Percentiles rank a stretch among this genome's conserved stretches.
Evolutionary conservation across 179 eudicot genomes (phyloP).

Genomic region (Corrigiola litoralis): DNA sequence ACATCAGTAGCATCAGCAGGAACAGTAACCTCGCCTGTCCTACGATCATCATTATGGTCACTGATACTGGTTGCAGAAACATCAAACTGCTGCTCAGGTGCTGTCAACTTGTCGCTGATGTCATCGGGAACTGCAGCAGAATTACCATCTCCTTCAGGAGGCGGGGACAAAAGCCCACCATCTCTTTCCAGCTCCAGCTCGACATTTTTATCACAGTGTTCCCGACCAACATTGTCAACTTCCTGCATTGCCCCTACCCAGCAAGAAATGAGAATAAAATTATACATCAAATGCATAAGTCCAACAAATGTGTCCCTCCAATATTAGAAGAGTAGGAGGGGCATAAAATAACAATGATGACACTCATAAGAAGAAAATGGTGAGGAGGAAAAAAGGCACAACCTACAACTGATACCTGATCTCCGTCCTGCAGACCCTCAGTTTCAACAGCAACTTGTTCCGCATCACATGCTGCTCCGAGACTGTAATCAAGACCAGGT

Average conservation of each 20-base stretch:
- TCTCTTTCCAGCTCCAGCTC: slow-evolving; percentile 32
- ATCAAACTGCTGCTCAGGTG: slow-evolving; percentile 20
- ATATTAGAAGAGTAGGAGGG: neutral
- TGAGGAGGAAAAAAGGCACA: slow-evolving; percentile 48
- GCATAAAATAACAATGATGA: neutral
- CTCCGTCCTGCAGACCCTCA: slow-evolving; percentile 34
- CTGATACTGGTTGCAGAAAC: slow-evolving; percentile 21
- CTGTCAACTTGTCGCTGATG: slow-evolving; percentile 10
- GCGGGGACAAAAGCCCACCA: slow-evolving; percentile 18
- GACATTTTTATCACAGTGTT: slow-evolving; percentile 31
- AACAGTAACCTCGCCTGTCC: slow-evolving; percentile 23
- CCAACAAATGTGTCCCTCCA: neutral
- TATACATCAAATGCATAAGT: slow-evolving; percentile 29
- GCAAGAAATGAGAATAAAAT: slow-evolving; percentile 47
- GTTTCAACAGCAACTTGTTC: slow-evolving; percentile 21
- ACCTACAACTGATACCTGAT: slow-evolving; percentile 87
- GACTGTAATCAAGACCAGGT: slow-evolving; percentile 18
- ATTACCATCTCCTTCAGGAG: slow-evolving; percentile 18
- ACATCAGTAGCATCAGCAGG: slow-evolving; percentile 12
- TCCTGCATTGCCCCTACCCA: slow-evolving; percentile 97
- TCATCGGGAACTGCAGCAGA: slow-evolving; percentile 12
- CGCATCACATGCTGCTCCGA: slow-evolving; percentile 16
- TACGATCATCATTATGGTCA: slow-evolving; percentile 22
- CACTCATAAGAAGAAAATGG: neutral
- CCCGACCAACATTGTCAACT: slow-evolving; percentile 33